Evolutionary conservation across 2,329 filamentous ascomycete genomes (phyloP), one percentile per base, ranked within the genome.

Genomic region (Delphinella strobiligena): DNA sequence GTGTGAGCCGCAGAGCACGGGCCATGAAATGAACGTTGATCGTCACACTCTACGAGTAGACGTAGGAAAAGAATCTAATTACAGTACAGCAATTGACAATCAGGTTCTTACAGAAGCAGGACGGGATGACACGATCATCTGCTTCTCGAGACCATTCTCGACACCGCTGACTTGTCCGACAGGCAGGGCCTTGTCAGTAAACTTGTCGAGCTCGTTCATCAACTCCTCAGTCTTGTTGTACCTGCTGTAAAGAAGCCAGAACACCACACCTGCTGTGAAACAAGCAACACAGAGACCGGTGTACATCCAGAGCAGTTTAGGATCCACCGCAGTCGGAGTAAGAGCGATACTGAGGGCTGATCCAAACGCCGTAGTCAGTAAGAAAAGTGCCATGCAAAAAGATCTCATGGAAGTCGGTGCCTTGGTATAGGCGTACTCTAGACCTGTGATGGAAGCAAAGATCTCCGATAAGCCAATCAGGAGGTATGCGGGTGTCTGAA

Each of bases 301-400:
- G 42, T 56, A 56, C 67, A 83, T 71, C 75, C 76, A 82, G 42
- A 78, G 52, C 49, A 82, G 69, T 47, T 75, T 67, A 16, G 80
- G 80, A 53, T 85, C 75, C 41, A 69, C 69, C 5, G 75, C 71
- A 4, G 68, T 60, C 0, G 78, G 74, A 2, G 74, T 69, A 10
- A 83, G 61, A 2, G 77, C 71, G 48, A 78, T 72, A 2, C 72
- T 75, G 16, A 85, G 59, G 22, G 71, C 72, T 2, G 73, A 68
- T 3, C 72, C 73, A 33, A 74, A 65, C 3, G 74, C 75, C 34
- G 64, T 72, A 30, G 73, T 78, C 45, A 79, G 65, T 41, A 78
- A 63, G 50, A 73, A 78, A n/a, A 79, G 52, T 66, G 67, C 56
- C 59, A 66, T 66, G 42, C 68, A 61, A 44, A 69, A 66, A 4